A percentile compares a stretch with the other conserved stretches of the same genome.
Evolutionary conservation across 306 rosid species (phyloP).

Genomic region (Cucumis cinereus): DNA sequence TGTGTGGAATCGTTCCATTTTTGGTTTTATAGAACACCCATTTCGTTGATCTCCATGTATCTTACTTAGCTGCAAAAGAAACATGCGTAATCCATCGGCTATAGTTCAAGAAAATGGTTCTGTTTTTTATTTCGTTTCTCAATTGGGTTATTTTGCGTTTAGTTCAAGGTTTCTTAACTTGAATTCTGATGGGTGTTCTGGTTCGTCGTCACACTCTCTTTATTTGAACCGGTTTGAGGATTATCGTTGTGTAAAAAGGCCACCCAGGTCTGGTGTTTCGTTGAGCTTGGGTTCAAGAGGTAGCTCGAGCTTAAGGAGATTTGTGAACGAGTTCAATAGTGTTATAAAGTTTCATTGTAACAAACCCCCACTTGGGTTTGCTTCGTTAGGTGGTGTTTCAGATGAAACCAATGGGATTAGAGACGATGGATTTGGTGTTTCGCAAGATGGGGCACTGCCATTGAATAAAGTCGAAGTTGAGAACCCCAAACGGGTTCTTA

Average conservation of each 20-base stretch:
- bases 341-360: constrained; percentile 53
- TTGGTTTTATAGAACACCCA: neutral
- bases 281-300: constrained; percentile 21
- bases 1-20: neutral
- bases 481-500: constrained; percentile 57
- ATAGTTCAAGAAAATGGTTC: constrained; percentile 31
- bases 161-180: constrained; percentile 20
- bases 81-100: constrained; percentile 42
- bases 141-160: constrained; percentile 36
- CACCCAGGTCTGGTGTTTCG: constrained; percentile 29
- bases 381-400: constrained; percentile 34
- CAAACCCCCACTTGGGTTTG: constrained; percentile 63
- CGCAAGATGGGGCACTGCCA: constrained; percentile 18
- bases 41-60: constrained; percentile 5
- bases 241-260: constrained; percentile 9
- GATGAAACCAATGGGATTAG: constrained; percentile 23
- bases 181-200: constrained; percentile 28
- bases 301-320: constrained; percentile 24
- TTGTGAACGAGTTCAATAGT: constrained; percentile 44
- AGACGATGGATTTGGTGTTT: constrained; percentile 20
- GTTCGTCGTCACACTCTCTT: constrained; percentile 28
- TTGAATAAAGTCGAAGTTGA: constrained; percentile 23
- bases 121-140: constrained; percentile 40
- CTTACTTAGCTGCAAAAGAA: constrained; percentile 4
- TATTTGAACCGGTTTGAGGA: constrained; percentile 23